Base-by-base conservation (phyloP, 2,329 filamentous ascomycete species). In the Cyanodermella asteris region DNA sequence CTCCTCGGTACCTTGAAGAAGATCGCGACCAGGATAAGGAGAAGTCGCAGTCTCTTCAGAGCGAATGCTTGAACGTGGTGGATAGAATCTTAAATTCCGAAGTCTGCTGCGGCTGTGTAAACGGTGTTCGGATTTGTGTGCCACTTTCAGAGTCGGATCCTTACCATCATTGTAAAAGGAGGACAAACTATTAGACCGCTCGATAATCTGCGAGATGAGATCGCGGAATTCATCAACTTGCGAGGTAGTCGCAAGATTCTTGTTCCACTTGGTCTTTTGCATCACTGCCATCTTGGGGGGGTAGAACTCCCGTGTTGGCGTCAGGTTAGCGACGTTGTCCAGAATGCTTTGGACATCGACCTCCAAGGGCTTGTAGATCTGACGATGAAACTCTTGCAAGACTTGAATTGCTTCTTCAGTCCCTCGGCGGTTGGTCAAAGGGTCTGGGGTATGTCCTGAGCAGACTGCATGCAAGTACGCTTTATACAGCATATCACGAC, bases 401-500 rank as follows among this genome's bases (percentile, higher is more conserved):
- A 28, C 31, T 6, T 29, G 25, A 16, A 45, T 27, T 5, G 43
- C 42, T 28, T 46, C 36, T 25, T 44, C 44, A 4, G 38, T 43
- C 4, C 44, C 44, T 15, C 37, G 35, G 11, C 33, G 26, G 7
- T 33, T 29, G 8, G 46, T 51, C 8, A 53, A 30, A 3, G 34
- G 33, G 30, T 53, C 49, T 4, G 38, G 35, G 3, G 50, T 24
- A 11, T 38, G 39, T 20, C 36, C 42, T 6, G 43, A 44, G 4
- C 47, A 52, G 6, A 47, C 9, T 4, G 46, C 49, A 31, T 53
- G 48, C 10, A 51, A 32, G 24, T 46, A 45, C 6, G 38, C 36
- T 25, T 39, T 36, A 26, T 36, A 42, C 16, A 43, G 21, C 20
- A 29, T 31, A n/a, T n/a, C n/a, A n/a, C n/a, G n/a, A n/a, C n/a